Evolutionary conservation across 148 eudicot species (phyloP).

Genomic region (Suaeda aralocaspica): DNA sequence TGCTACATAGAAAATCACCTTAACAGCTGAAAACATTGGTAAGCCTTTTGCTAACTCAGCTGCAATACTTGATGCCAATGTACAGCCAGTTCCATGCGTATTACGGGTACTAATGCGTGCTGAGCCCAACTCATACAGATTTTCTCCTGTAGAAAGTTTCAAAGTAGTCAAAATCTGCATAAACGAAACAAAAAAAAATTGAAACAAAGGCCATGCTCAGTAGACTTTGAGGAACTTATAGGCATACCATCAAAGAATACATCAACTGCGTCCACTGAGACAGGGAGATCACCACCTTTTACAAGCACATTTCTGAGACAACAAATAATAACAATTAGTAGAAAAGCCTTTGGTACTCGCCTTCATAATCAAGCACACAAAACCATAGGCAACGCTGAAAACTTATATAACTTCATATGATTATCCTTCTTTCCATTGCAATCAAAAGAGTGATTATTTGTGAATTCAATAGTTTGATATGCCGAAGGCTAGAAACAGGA

Average conservation of each 20-base stretch:
- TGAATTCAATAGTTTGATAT: no score
- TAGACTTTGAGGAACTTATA: conserved; percentile 3
- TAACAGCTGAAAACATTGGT: conserved; percentile 73
- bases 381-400: neutral
- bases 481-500: no score
- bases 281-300: conserved; percentile 88
- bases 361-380: neutral
- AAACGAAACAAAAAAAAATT: neutral
- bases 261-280: conserved; percentile 77
- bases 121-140: conserved; percentile 65
- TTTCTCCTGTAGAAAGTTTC: conserved; percentile 41
- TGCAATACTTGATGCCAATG: conserved; percentile 91
- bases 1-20: conserved; percentile 33
- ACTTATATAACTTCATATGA: neutral
- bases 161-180: neutral
- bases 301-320: conserved; percentile 79
- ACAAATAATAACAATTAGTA: neutral
- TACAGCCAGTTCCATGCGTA: conserved; percentile 98
- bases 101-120: conserved; percentile 63
- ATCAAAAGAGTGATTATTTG: no score
- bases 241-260: conserved; percentile 82
- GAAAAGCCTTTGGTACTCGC: neutral
- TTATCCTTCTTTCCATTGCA: neutral
- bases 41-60: conserved; percentile 92
- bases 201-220: neutral